phyloP scores from a whole-genome alignment of 345 rosid species.

The Syzygium oleosum region DNA sequence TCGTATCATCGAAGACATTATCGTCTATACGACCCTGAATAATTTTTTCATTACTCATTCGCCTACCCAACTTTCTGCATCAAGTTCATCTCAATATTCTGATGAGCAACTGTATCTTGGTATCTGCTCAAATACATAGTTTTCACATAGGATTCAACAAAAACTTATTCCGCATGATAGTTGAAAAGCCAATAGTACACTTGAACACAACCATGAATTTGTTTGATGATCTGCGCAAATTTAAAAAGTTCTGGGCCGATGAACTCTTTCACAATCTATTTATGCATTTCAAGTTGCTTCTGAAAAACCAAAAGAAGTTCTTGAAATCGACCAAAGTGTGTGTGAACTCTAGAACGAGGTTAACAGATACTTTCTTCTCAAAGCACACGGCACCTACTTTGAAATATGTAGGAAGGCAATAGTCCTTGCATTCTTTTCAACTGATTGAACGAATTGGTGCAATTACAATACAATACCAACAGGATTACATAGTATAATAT shows the following conservation, averaged over 20 bases:
- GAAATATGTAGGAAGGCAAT: neutral
- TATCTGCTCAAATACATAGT: neutral
- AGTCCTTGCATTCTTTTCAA: neutral
- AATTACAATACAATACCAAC: neutral
- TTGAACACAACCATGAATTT: neutral
- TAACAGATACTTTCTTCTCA: neutral
- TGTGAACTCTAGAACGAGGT: neutral
- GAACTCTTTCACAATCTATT: neutral
- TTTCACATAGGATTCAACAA: neutral
- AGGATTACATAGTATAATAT: neutral
- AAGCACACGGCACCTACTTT: neutral
- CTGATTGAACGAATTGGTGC: neutral
- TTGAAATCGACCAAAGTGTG: neutral
- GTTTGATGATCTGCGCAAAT: neutral
- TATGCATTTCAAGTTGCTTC: neutral
- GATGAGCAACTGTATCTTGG: neutral
- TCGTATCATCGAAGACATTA: neutral
- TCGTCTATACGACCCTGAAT: fast-evolving
- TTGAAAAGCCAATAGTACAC: neutral
- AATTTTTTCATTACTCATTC: neutral
- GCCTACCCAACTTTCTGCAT: neutral
- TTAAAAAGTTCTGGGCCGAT: neutral
- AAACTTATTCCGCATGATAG: neutral
- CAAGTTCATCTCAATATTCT: neutral
- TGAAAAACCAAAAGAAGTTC: neutral